Base-by-base conservation (phyloP, 202 grass and related monocot species). In the Elaeis oleifera region DNA sequence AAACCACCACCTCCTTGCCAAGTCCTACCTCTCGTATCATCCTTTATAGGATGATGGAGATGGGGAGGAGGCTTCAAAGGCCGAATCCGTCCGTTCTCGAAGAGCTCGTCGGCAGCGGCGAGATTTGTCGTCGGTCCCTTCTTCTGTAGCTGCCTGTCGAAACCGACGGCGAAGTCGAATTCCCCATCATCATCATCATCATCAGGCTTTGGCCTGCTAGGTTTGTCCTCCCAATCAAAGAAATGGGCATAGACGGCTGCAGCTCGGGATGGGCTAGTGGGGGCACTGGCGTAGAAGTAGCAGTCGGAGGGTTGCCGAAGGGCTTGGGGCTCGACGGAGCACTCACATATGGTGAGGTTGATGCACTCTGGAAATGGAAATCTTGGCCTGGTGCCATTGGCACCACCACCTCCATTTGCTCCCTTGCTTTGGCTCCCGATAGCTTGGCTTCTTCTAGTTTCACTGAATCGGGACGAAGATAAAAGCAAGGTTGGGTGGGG, bases 31-130 rank as follows among this genome's bases (percentile, higher is more conserved):
- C 22, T 31, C 54, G 22, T 21, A 39, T 50, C 68, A 3, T 65
- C 23, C 49, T 59, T 54, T 18, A 55, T 54, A 11, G 59, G 66
- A 0, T 14, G 72, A 74, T 53, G 64, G 63, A 48, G 71, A 60
- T 0, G 73, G 50, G 17, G 68, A 22, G 4, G 62, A 67, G 53
- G 58, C 18, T 79, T 89, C 16, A 94, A 60, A 31, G 95, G 88
- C 16, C 89, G 85, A 69, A 99, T 86, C 75, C 77, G 82, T 2
- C 95, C 95, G 48, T 85, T 85, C 81, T 99, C 95, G 85, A 99
- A 99, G 56, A 99, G 95, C 80, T 99, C 95, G 60, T 99, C 95
- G 23, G 95, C 95, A 18, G 76, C 78, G 14, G 87, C 86, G 29
- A 96, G 65, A 22, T 59, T 73, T 60, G 77, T 75, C 61, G 70